These are phyloP conservation scores for Plasmodium billcollinsi DNA, from an alignment of 169 alveolate genomes.

Conservation along the genomic window DNA sequence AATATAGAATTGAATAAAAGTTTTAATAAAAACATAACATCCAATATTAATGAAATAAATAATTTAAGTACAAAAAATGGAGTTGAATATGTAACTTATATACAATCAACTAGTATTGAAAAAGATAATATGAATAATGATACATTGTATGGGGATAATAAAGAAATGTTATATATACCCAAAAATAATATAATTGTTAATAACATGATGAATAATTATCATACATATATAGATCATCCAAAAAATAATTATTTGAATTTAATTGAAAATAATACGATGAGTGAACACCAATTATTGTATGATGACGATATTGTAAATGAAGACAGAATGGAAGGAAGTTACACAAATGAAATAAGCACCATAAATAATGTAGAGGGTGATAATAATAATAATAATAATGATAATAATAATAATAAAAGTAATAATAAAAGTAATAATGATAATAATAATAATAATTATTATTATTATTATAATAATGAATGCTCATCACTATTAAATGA, in stretches of 20 bases:
- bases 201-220: background rate
- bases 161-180: too few relatives aligned
- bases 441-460: background rate
- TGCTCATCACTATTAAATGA: background rate
- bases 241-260: background rate
- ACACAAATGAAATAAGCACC: background rate
- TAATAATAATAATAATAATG: background rate
- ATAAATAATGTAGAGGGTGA: background rate
- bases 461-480: background rate
- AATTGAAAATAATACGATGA: conserved; percentile 19
- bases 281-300: conserved; percentile 3
- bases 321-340: background rate
- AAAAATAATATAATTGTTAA: background rate
- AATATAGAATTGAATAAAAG: background rate
- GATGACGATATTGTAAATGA: conserved; percentile 12
- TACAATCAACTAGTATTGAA: too few relatives aligned
- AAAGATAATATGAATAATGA: too few relatives aligned
- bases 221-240: background rate
- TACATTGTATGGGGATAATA: too few relatives aligned
- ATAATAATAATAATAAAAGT: background rate
- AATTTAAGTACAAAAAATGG: background rate
- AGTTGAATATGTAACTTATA: conserved; percentile 7
- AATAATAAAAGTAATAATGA: background rate
- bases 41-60: conserved; percentile 26
- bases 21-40: background rate